Conservation (phyloP, 2,329 filamentous ascomycete genomes). For the Aureobasidium lini region DNA sequence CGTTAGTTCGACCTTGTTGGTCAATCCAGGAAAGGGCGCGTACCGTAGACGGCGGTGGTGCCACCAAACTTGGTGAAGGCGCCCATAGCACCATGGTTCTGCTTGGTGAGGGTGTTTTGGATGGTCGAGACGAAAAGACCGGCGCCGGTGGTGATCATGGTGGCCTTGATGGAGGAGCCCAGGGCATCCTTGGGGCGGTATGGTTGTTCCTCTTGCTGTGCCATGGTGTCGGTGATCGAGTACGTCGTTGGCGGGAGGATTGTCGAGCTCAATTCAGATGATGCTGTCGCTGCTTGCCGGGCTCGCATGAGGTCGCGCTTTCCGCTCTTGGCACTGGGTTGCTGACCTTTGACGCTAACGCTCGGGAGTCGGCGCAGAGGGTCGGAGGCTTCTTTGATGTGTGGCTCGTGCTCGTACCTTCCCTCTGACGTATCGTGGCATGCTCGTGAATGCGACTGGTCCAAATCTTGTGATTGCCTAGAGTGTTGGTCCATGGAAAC, state of each 20-base stretch:
- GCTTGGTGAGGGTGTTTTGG: conserved; percentile 77
- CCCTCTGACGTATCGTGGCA: not conserved
- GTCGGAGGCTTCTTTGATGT: too few relatives aligned
- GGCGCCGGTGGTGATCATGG: conserved; percentile 55
- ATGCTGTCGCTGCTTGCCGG: not conserved
- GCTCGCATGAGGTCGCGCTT: conserved; percentile 9
- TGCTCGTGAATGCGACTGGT: conserved; percentile 2
- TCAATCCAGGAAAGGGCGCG: conserved; percentile 19
- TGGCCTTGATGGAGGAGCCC: conserved; percentile 56
- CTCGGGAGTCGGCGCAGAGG: not conserved
- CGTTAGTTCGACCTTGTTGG: not conserved
- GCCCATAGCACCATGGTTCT: conserved; percentile 73
- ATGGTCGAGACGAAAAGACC: conserved; percentile 69
- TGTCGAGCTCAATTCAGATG: not conserved
- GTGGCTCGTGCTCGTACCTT: too few relatives aligned
- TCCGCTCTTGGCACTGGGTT: not conserved
- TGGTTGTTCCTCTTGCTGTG: conserved; percentile 27
- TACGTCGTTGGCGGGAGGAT: conserved; percentile 1
- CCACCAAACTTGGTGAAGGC: conserved; percentile 73
- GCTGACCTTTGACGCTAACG: not conserved
- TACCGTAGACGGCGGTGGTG: conserved; percentile 63
- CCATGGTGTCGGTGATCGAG: not conserved
- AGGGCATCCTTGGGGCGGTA: conserved; percentile 74
- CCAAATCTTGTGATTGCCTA: conserved; percentile 4
- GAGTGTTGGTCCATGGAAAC: not conserved